Evolutionary conservation across 345 rosid genomes (phyloP).

Genomic region (Syzygium oleosum): DNA sequence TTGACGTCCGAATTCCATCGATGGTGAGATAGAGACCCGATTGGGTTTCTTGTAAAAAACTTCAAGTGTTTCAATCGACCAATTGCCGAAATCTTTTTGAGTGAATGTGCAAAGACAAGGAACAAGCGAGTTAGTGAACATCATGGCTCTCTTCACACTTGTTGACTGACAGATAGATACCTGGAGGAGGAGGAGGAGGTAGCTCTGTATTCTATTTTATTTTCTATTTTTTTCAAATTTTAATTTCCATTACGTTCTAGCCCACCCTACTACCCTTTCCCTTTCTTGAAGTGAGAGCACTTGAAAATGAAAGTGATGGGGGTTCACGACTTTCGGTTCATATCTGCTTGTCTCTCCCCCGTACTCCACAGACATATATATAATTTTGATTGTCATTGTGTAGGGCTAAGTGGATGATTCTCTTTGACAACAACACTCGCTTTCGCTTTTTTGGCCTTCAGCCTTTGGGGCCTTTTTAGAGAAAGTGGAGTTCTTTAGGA

Average conservation of each 20-base stretch:
- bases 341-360: background rate
- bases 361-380: background rate
- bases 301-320: background rate
- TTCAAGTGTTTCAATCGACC: background rate
- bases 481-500: background rate
- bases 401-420: background rate
- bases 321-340: background rate
- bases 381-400: background rate
- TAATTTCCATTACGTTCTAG: background rate
- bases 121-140: background rate
- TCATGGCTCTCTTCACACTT: background rate
- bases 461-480: background rate
- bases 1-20: background rate
- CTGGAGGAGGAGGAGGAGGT: background rate
- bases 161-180: background rate
- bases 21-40: background rate
- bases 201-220: background rate
- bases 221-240: background rate
- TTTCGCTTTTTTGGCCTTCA: background rate
- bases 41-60: background rate
- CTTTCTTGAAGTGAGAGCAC: background rate
- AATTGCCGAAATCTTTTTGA: background rate
- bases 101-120: background rate
- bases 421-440: background rate
- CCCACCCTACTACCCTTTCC: background rate